Conservation (phyloP, 805 yeast species). For the Cyberlindnera veronae region DNA sequence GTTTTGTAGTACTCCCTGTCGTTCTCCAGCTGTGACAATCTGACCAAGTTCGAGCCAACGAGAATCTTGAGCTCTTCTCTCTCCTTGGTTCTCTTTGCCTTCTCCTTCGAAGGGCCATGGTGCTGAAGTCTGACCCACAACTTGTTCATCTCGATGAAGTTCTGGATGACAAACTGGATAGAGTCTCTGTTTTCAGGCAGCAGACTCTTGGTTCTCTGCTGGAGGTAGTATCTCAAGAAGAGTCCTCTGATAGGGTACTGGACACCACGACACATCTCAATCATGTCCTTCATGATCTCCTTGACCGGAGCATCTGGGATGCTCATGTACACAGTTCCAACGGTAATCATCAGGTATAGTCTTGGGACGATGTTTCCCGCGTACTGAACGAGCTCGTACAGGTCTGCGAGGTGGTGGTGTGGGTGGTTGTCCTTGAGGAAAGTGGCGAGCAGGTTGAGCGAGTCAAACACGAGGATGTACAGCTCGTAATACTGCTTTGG, state of each 20-base stretch:
- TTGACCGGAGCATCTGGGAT: conserved; percentile 72
- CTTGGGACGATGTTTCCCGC: conserved; percentile 93
- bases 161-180: conserved; percentile 74
- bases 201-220: conserved; percentile 67
- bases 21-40: conserved; percentile 80
- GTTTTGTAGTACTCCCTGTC: conserved; percentile 45
- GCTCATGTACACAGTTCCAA: conserved; percentile 85
- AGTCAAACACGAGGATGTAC: conserved; percentile 80
- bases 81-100: conserved; percentile 69
- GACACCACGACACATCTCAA: conserved; percentile 96
- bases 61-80: conserved; percentile 85
- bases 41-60: conserved; percentile 88
- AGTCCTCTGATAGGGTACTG: conserved; percentile 94
- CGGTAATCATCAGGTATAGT: conserved; percentile 89
- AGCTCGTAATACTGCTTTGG: conserved; percentile 94
- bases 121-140: conserved; percentile 96
- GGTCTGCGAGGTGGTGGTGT: conserved; percentile 73
- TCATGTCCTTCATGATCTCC: conserved; percentile 92
- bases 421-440: conserved; percentile 68
- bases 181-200: conserved; percentile 53
- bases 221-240: conserved; percentile 82
- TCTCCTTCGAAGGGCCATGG: conserved; percentile 87
- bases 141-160: conserved; percentile 96
- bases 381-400: conserved; percentile 92
- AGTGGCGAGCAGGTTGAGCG: conserved; percentile 62